A percentile compares a stretch with the other conserved stretches of the same genome.
These are phyloP conservation scores for Boletus coccyginus DNA, from an alignment of 768 basidiomycete genomes.

Conservation along the genomic window DNA sequence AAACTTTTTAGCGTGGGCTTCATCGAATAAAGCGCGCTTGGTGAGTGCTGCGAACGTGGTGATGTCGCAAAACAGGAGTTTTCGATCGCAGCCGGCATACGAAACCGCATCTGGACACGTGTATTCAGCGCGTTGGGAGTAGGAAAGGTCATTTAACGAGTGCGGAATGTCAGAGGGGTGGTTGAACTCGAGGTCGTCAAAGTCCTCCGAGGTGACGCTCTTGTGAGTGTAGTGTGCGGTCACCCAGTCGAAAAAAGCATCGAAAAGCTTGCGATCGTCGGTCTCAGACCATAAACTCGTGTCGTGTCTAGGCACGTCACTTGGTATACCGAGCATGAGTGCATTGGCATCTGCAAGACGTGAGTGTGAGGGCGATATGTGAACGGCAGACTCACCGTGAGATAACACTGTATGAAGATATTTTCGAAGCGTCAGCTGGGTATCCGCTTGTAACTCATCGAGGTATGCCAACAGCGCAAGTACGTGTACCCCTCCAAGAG, in stretches of 20 bases:
- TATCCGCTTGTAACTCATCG: slow-evolving; percentile 7
- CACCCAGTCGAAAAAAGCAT: slow-evolving; percentile 15
- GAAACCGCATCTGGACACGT: slow-evolving; percentile 1
- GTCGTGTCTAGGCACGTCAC: neutral
- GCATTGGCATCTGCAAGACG: slow-evolving; percentile 6
- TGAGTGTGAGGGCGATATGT: neutral
- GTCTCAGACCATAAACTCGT: neutral
- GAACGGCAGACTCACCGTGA: slow-evolving; percentile 11
- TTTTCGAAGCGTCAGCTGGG: slow-evolving; percentile 6
- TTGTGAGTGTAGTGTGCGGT: slow-evolving; percentile 17
- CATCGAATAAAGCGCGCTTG: slow-evolving; percentile 19
- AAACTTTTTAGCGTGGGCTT: neutral
- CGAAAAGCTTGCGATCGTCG: slow-evolving; percentile 11
- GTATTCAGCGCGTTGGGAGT: slow-evolving; percentile 11
- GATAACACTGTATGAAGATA: slow-evolving; percentile 19
- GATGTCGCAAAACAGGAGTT: slow-evolving; percentile 9
- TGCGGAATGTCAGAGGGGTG: slow-evolving; percentile 1
- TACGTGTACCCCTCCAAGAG: slow-evolving; percentile 13
- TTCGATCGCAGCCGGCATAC: slow-evolving; percentile 9
- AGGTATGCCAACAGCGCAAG: slow-evolving; percentile 13
- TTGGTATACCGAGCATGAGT: slow-evolving; percentile 7
- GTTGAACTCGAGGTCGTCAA: slow-evolving; percentile 17
- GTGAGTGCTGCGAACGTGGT: slow-evolving; percentile 5
- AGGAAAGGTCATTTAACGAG: slow-evolving; percentile 13
- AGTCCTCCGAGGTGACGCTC: slow-evolving; percentile 13